These are phyloP conservation scores for Chlorociboria aeruginascens DNA, from an alignment of 495 filamentous ascomycete species.

Conservation along the genomic window DNA sequence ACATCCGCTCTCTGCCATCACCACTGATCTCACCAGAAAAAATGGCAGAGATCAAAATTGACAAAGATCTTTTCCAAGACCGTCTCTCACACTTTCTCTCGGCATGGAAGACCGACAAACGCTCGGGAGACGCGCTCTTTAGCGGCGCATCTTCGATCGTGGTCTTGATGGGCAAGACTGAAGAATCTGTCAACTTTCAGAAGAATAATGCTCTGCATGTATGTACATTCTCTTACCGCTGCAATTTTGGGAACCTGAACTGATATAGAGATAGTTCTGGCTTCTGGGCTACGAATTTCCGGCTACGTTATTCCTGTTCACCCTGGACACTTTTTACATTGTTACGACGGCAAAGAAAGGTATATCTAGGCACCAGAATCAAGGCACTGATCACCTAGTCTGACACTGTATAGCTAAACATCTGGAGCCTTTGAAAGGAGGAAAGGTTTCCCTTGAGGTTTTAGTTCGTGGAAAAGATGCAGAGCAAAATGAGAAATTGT, in stretches of 20 bases:
- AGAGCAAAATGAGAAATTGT: slow-evolving; percentile 77
- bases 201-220: slow-evolving; percentile 96
- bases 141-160: slow-evolving; percentile 74
- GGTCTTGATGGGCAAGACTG: slow-evolving; percentile 87
- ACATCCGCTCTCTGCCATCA: slow-evolving; percentile 18
- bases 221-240: slow-evolving; percentile 24
- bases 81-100: slow-evolving; percentile 74
- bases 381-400: not conserved
- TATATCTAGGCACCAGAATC: slow-evolving; percentile 23
- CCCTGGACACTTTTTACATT: slow-evolving; percentile 73
- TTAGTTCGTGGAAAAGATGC: slow-evolving; percentile 81
- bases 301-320: slow-evolving; percentile 84
- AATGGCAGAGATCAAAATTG: slow-evolving; percentile 70
- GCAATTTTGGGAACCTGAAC: not conserved
- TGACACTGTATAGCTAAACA: slow-evolving; percentile 60
- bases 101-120: slow-evolving; percentile 93
- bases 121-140: slow-evolving; percentile 69
- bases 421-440: slow-evolving; percentile 81
- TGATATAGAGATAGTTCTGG: slow-evolving; percentile 63
- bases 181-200: slow-evolving; percentile 68
- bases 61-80: slow-evolving; percentile 82
- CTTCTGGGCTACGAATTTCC: slow-evolving; percentile 97
- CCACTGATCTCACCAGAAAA: slow-evolving; percentile 17
- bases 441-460: slow-evolving; percentile 82
- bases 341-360: slow-evolving; percentile 97